Evolutionary conservation across 2,329 filamentous ascomycete genomes (phyloP).

Genomic region (Fusarium protoensiforme): DNA sequence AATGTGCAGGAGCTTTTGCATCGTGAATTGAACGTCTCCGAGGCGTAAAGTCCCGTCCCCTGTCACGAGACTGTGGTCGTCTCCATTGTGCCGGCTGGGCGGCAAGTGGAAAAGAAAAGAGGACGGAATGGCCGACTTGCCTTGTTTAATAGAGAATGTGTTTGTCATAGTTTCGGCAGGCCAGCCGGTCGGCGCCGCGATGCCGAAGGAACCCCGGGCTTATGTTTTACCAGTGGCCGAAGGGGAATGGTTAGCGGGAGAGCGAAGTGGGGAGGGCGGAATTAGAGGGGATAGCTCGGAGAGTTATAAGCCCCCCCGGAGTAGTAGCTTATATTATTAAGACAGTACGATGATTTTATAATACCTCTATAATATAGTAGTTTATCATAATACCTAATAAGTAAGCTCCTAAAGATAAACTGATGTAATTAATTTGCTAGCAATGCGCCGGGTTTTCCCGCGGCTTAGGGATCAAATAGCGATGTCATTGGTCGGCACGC

Average conservation of each 20-base stretch:
- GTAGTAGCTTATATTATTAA: neutral
- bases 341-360: too few relatives aligned
- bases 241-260: neutral
- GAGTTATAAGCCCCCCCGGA: neutral
- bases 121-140: neutral
- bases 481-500: too few relatives aligned
- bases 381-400: too few relatives aligned
- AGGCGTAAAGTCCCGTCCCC: neutral
- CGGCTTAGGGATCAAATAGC: too few relatives aligned
- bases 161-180: slow-evolving; percentile 14
- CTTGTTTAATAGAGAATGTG: neutral
- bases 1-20: neutral
- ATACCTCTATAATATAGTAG: too few relatives aligned
- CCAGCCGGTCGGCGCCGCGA: slow-evolving; percentile 4
- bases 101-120: neutral
- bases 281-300: neutral
- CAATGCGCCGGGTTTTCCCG: too few relatives aligned
- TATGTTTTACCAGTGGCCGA: slow-evolving; percentile 15
- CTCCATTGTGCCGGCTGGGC: neutral
- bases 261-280: neutral
- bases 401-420: too few relatives aligned
- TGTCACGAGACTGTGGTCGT: neutral
- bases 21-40: neutral
- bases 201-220: slow-evolving; percentile 21
- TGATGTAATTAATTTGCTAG: too few relatives aligned